Evolutionary conservation across 139 green algal species (phyloP), one percentile per base, ranked within the genome.

Genomic region (Chlorella sorokiniana): DNA sequence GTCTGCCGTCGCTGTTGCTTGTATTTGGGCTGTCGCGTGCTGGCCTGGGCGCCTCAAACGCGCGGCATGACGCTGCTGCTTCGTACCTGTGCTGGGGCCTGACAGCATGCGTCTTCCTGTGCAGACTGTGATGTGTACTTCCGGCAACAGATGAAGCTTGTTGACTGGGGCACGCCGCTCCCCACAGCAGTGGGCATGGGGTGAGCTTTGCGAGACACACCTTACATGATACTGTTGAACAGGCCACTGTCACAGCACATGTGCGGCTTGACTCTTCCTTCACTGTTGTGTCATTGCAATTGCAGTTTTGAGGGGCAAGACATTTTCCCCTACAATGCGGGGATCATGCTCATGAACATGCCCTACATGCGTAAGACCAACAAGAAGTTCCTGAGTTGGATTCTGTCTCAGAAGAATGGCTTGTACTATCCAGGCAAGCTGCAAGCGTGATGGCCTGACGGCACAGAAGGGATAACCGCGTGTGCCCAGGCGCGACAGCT

Each of bases 331-430:
- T 79, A 79, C 73, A 79, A 79, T 14, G 59, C 27, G 29, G 73
- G 73, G 25, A 61, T 79, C 4, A 79, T 79, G 73, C 73, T 79
- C 25, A 68, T 61, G 73, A 79, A 79, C 73, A 79, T 79, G 73
- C 54, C 73, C 8, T 69, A 69, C 37, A 79, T 79, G 73, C 38
- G 54, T 10, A n/a, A 37, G 37, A 79, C 73, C 37, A 79, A 79
- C 37, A 33, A 37, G 2, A 61, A 38, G 6, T 79, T 79, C 40
- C 25, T 79, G 54, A 61, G 29, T 14, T 76, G 41, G 40, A 45
- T 75, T 23, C 68, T 75, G 3, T 40, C 41, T 9, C 45, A 76
- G 29, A 76, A 76, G 42, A 76, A 76, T 48, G 69, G 69, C 69
- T 33, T 76, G 40, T 76, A 76, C 69, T 76, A 59, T 16, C 69